Percentiles rank a stretch among this genome's conserved stretches.
These are phyloP conservation scores for Seiridium cupressi DNA, from an alignment of 2,329 filamentous ascomycete genomes.

Conservation along the genomic window DNA sequence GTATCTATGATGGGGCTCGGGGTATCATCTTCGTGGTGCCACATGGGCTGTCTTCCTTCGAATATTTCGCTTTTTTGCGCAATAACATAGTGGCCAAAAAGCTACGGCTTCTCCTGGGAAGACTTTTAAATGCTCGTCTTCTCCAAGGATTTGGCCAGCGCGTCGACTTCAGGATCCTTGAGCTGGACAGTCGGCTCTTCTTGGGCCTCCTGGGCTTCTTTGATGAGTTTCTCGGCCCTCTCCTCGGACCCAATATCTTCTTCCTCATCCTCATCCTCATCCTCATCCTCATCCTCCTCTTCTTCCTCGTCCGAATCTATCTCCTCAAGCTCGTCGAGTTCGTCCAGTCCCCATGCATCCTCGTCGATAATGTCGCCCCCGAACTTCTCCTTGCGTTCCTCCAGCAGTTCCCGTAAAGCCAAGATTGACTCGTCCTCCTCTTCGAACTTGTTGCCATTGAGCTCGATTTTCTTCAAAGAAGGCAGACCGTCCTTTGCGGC, in stretches of 20 bases:
- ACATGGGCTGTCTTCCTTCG: background rate
- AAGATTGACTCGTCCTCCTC: slow-evolving; percentile 78
- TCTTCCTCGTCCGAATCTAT: slow-evolving; percentile 68
- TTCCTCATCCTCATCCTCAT: slow-evolving; percentile 66
- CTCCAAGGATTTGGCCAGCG: slow-evolving; percentile 70
- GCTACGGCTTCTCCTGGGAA: background rate
- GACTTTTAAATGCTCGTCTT: slow-evolving; percentile 61
- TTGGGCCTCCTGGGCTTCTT: slow-evolving; percentile 70
- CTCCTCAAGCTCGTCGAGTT: slow-evolving; percentile 81
- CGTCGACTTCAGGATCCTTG: slow-evolving; percentile 78
- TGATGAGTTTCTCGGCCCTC: slow-evolving; percentile 66
- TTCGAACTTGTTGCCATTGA: slow-evolving; percentile 93
- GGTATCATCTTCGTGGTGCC: slow-evolving; percentile 4
- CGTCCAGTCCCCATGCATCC: slow-evolving; percentile 82
- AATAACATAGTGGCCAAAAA: background rate
- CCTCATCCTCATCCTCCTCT: slow-evolving; percentile 66
- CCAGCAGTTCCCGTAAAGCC: slow-evolving; percentile 68
- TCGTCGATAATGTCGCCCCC: slow-evolving; percentile 68
- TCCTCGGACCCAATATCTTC: slow-evolving; percentile 56
- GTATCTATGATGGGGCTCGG: slow-evolving; percentile 4
- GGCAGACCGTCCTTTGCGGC: slow-evolving; percentile 70
- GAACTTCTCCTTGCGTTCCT: slow-evolving; percentile 73
- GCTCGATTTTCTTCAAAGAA: slow-evolving; percentile 77
- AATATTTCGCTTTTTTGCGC: background rate
- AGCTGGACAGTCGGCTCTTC: slow-evolving; percentile 69